Conservation (phyloP, 495 filamentous ascomycete species). For the Penicillium argentinense region DNA sequence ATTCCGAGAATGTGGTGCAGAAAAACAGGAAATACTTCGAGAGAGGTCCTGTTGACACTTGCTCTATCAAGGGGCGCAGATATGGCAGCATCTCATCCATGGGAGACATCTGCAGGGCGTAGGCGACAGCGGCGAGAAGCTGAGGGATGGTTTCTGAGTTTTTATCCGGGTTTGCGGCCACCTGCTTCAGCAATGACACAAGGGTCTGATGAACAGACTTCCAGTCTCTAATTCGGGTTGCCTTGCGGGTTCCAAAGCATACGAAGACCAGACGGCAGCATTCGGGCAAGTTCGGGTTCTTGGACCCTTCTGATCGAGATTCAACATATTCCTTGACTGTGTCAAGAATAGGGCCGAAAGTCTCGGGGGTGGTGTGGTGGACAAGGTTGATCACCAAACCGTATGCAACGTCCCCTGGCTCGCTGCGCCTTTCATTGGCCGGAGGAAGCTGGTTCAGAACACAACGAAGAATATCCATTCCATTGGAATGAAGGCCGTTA, state of each 20-base stretch:
- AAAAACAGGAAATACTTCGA: conserved; percentile 75
- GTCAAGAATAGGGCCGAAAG: conserved; percentile 57
- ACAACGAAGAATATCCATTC: conserved; percentile 63
- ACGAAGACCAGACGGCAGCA: conserved; percentile 65
- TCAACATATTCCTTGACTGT: conserved; percentile 53
- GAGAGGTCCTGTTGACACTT: conserved; percentile 61
- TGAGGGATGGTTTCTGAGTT: conserved; percentile 52
- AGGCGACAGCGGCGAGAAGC: conserved; percentile 60
- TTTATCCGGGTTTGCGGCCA: conserved; percentile 37
- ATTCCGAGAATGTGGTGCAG: conserved; percentile 72
- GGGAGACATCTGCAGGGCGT: conserved; percentile 72
- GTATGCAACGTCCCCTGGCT: conserved; percentile 59
- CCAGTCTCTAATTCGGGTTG: conserved; percentile 74
- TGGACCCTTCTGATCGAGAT: conserved; percentile 26
- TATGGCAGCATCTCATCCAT: conserved; percentile 75
- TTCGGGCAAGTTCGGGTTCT: conserved; percentile 45
- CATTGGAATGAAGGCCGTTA: conserved; percentile 76
- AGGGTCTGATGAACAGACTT: conserved; percentile 57
- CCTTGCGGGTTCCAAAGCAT: conserved; percentile 72
- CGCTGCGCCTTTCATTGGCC: conserved; percentile 45
- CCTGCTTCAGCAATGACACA: conserved; percentile 52
- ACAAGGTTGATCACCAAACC: conserved; percentile 77
- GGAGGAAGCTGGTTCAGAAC: conserved; percentile 55
- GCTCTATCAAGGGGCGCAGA: conserved; percentile 59
- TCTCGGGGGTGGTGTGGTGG: conserved; percentile 75